Conservation (phyloP, 495 filamentous ascomycete genomes). For the Polyplosphaeria fusca region DNA sequence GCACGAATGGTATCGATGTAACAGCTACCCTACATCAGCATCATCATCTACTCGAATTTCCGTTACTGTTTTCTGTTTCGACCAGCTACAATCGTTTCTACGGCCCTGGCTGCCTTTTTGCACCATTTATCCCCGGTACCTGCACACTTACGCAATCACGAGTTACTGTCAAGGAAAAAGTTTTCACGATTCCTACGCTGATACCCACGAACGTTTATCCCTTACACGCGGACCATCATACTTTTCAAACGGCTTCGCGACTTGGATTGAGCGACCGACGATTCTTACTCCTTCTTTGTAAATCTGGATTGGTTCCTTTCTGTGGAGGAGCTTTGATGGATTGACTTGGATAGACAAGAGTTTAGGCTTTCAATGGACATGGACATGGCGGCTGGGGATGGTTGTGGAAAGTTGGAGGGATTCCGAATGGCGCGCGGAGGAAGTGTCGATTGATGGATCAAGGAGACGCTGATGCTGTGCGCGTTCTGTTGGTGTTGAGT, state of each 20-base stretch:
- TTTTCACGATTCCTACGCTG: constrained; percentile 38
- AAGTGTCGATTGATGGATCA: not conserved
- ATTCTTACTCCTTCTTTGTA: constrained; percentile 9
- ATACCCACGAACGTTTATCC: constrained; percentile 40
- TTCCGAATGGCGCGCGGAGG: constrained; percentile 1
- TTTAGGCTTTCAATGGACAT: constrained; percentile 12
- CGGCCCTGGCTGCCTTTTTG: constrained; percentile 31
- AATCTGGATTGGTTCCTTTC: constrained; percentile 9
- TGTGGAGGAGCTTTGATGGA: constrained; percentile 4
- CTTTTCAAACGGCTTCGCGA: constrained; percentile 29
- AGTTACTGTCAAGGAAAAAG: constrained; percentile 30
- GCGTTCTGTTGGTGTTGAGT: constrained; percentile 9
- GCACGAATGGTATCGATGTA: not conserved
- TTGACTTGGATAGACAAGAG: constrained; percentile 15
- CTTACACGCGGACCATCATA: constrained; percentile 32
- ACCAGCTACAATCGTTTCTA: constrained; percentile 27
- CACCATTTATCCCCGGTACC: constrained; percentile 13
- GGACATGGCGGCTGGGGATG: constrained; percentile 9
- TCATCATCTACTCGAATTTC: no score
- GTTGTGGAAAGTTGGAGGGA: constrained; percentile 6
- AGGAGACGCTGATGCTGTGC: constrained; percentile 2
- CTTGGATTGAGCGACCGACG: constrained; percentile 13
- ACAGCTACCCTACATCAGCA: not conserved
- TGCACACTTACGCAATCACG: constrained; percentile 34
- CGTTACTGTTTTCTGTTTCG: constrained; percentile 6